Conservation (phyloP, 2,329 filamentous ascomycete genomes). For the Sphaerulina populicola region DNA sequence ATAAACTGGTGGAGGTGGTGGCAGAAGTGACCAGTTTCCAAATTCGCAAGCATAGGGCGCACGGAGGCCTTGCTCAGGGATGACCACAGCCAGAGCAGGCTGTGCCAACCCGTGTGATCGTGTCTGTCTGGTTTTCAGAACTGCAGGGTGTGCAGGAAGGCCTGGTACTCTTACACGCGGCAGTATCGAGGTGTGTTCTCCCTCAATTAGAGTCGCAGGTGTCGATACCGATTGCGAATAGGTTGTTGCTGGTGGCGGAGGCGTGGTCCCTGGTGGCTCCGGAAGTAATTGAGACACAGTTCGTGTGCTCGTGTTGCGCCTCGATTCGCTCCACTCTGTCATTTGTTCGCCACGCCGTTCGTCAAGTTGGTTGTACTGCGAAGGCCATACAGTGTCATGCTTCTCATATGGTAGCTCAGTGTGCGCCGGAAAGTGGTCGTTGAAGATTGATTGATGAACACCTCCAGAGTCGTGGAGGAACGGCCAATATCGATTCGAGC, state of each 20-base stretch:
- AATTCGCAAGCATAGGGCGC: constrained; percentile 1
- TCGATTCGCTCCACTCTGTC: constrained; percentile 17
- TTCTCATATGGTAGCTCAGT: constrained; percentile 14
- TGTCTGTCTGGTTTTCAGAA: constrained; percentile 1
- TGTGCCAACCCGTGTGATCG: neutral
- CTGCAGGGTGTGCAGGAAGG: constrained; percentile 16
- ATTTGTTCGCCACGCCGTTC: constrained; percentile 11
- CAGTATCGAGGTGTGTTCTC: constrained; percentile 22
- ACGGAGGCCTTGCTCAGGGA: constrained; percentile 1
- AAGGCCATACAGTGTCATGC: constrained; percentile 19
- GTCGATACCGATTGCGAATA: constrained; percentile 20
- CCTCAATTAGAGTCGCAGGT: constrained; percentile 30
- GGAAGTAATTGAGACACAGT: constrained; percentile 30
- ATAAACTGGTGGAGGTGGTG: constrained; percentile 6
- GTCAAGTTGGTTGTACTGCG: neutral
- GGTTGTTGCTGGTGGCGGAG: constrained; percentile 16
- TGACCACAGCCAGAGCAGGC: constrained; percentile 13
- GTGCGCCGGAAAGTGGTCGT: neutral
- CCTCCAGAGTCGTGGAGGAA: constrained; percentile 15
- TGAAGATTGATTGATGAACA: neutral
- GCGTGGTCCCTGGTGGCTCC: constrained; percentile 23
- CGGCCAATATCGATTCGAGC: constrained; percentile 19
- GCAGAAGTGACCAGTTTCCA: constrained; percentile 8
- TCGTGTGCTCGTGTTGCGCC: constrained; percentile 22
- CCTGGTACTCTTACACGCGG: constrained; percentile 11